Percentiles rank a stretch among this genome's conserved stretches.
Conservation (phyloP, 1,139 yeast species). For the Suhomyces wounanorum region DNA sequence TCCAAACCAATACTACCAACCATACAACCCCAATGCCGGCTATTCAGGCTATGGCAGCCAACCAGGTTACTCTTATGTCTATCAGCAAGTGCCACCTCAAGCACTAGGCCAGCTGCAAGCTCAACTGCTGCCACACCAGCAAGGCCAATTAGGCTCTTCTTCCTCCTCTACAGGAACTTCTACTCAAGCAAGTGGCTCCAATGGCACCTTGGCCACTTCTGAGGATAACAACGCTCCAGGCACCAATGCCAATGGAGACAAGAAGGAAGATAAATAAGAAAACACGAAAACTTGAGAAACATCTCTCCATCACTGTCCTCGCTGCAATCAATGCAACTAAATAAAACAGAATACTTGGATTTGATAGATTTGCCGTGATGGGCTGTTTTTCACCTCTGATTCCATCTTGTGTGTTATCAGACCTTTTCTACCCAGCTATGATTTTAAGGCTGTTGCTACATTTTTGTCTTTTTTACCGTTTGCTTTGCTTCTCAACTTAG, state of each 20-base stretch:
- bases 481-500: constrained; percentile 5
- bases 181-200: constrained; percentile 6
- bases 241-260: constrained; percentile 8
- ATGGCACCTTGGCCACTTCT: constrained; percentile 10
- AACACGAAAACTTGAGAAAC: not conserved
- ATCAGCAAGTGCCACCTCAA: constrained; percentile 16
- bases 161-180: constrained; percentile 8
- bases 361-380: constrained; percentile 8
- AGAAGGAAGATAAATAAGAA: constrained; percentile 12
- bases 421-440: not conserved
- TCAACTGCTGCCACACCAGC: constrained; percentile 10
- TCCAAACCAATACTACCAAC: constrained; percentile 24
- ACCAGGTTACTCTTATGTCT: constrained; percentile 25
- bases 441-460: not conserved
- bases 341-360: constrained; percentile 6
- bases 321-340: not conserved
- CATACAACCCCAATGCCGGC: constrained; percentile 21
- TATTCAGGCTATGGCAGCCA: constrained; percentile 25
- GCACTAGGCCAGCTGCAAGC: constrained; percentile 12
- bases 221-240: constrained; percentile 7
- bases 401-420: not conserved
- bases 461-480: not conserved
- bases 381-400: constrained; percentile 1
- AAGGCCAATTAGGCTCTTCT: constrained; percentile 6
- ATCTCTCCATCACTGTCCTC: not conserved